These are phyloP conservation scores for Leishmania braziliensis DNA, from an alignment of 208 protist species.

Conservation along the genomic window DNA sequence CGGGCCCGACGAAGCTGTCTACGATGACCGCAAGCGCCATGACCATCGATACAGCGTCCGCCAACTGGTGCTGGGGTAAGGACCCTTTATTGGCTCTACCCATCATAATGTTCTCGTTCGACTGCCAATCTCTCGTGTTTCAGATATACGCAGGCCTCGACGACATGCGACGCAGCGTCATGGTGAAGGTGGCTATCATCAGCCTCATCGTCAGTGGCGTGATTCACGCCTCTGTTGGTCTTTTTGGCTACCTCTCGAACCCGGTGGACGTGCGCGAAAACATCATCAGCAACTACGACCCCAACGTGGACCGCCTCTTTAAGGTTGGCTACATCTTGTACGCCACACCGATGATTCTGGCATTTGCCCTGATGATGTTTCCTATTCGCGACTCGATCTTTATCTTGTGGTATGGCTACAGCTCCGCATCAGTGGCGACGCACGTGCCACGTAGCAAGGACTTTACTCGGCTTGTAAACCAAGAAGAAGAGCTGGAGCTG, in stretches of 20 bases:
- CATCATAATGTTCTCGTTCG: constrained; percentile 88
- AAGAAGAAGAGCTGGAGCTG: constrained; percentile 46
- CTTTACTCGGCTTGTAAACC: constrained; percentile 38
- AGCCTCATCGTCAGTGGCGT: constrained; percentile 48
- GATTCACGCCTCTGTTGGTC: constrained; percentile 67
- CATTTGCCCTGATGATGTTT: constrained; percentile 71
- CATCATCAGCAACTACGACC: constrained; percentile 83
- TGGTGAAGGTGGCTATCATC: constrained; percentile 58
- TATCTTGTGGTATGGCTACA: constrained; percentile 79
- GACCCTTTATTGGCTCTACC: constrained; percentile 59
- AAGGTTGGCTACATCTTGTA: constrained; percentile 64
- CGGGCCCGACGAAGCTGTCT: constrained; percentile 20
- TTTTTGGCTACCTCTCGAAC: constrained; percentile 78
- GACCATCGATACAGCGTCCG: constrained; percentile 11
- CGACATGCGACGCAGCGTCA: constrained; percentile 62
- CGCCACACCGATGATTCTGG: constrained; percentile 58
- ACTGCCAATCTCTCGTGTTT: constrained; percentile 81
- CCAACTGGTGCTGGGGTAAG: constrained; percentile 48
- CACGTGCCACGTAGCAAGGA: constrained; percentile 59
- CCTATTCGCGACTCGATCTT: constrained; percentile 82
- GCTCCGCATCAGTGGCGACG: constrained; percentile 56
- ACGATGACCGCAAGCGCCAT: constrained; percentile 15
- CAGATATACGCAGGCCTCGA: constrained; percentile 71
- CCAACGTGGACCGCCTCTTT: constrained; percentile 61
- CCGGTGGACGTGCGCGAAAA: constrained; percentile 62